These are phyloP conservation scores for Trichophyton rubrum DNA, from an alignment of 2,329 filamentous ascomycete species.

Conservation along the genomic window DNA sequence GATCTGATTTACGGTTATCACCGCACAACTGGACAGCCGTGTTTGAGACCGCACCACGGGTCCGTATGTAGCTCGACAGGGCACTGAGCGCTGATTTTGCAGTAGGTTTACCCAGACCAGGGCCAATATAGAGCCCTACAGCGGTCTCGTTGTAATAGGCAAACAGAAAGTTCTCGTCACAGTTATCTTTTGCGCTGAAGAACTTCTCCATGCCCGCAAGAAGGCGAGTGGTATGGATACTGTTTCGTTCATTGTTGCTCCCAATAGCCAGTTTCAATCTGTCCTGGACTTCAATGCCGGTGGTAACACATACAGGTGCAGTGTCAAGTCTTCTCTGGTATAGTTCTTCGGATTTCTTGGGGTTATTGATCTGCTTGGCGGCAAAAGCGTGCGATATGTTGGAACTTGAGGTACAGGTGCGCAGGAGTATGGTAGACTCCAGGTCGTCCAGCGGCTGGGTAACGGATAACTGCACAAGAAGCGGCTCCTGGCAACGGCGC, in stretches of 20 bases:
- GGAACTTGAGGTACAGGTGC: background rate
- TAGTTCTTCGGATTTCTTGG: background rate
- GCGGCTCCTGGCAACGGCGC: slow-evolving; percentile 3
- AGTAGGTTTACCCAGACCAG: slow-evolving; percentile 3
- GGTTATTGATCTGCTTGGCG: background rate
- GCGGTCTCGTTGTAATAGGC: background rate
- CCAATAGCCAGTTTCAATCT: background rate
- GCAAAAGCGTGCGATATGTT: background rate
- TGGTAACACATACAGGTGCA: background rate
- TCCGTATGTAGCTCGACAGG: background rate
- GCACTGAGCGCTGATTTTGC: background rate
- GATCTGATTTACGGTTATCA: background rate
- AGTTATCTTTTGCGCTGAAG: slow-evolving; percentile 2
- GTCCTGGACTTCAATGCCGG: background rate
- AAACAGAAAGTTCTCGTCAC: slow-evolving; percentile 6
- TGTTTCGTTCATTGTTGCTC: background rate
- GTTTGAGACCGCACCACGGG: background rate
- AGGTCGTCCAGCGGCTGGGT: background rate
- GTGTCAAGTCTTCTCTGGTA: background rate
- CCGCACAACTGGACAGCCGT: slow-evolving; percentile 3
- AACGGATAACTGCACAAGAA: slow-evolving; percentile 6
- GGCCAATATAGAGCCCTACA: background rate
- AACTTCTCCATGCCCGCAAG: slow-evolving; percentile 1
- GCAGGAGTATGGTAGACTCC: background rate
- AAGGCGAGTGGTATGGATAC: background rate